phyloP scores from a whole-genome alignment of 2,329 filamentous ascomycete species.

The Ramichloridium luteum region DNA sequence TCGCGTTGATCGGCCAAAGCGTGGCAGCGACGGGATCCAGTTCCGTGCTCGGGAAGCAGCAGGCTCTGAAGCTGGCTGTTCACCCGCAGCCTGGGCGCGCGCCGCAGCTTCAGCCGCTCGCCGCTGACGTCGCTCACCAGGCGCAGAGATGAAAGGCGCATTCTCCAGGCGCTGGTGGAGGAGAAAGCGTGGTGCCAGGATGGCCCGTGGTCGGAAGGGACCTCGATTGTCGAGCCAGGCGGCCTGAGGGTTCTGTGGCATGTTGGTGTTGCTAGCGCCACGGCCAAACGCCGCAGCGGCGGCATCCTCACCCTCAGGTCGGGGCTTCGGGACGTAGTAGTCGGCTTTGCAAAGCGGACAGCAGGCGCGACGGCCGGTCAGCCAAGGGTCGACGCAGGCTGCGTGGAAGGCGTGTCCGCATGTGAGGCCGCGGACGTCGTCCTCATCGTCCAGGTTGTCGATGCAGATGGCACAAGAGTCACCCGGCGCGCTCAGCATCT shows the following conservation, averaged over 20 bases:
- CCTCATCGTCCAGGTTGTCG: constrained; percentile 84
- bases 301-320: constrained; percentile 43
- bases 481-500: constrained; percentile 68
- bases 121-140: too few relatives aligned
- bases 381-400: constrained; percentile 88
- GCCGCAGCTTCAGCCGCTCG: constrained; percentile 6
- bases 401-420: constrained; percentile 99
- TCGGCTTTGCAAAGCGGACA: constrained; percentile 97
- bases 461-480: constrained; percentile 96
- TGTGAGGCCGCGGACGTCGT: constrained; percentile 83
- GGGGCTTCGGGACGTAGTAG: constrained; percentile 89
- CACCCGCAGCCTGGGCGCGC: constrained; percentile 5
- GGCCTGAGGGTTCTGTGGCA: constrained; percentile 17
- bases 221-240: constrained; percentile 20
- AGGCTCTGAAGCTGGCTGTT: constrained; percentile 4
- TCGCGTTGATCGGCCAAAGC: constrained; percentile 15
- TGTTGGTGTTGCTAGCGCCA: constrained; percentile 4
- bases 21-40: constrained; percentile 14
- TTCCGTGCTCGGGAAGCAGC: constrained; percentile 17
- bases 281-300: constrained; percentile 7
- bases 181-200: constrained; percentile 18
- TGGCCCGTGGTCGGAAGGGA: constrained; percentile 17
- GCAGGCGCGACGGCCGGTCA: constrained; percentile 85
- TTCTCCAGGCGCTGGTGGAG: constrained; percentile 4
- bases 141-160: too few relatives aligned